Percentiles rank a stretch among this genome's conserved stretches.
These are phyloP conservation scores for Candida tammaniensis DNA, from an alignment of 805 yeast genomes.

Conservation along the genomic window DNA sequence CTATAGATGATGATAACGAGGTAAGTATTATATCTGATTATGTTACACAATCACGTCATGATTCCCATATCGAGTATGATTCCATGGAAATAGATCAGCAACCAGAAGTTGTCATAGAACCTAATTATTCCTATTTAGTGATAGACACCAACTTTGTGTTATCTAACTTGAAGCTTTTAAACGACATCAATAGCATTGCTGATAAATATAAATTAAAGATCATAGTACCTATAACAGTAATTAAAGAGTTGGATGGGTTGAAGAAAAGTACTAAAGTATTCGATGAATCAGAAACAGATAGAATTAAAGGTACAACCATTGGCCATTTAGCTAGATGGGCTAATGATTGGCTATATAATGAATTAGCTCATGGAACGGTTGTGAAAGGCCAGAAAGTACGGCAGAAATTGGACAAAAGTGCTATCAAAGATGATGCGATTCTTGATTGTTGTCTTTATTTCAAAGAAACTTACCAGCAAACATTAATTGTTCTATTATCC, in stretches of 20 bases:
- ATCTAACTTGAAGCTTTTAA: slow-evolving; percentile 60
- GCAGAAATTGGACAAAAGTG: slow-evolving; percentile 47
- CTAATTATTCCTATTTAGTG: slow-evolving; percentile 46
- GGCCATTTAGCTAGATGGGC: slow-evolving; percentile 67
- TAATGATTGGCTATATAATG: slow-evolving; percentile 69
- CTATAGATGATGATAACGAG: slow-evolving; percentile 45
- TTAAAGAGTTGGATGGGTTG: slow-evolving; percentile 80
- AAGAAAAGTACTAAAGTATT: slow-evolving; percentile 42
- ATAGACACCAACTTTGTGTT: slow-evolving; percentile 83
- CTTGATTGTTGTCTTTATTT: slow-evolving; percentile 79
- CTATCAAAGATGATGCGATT: slow-evolving; percentile 74
- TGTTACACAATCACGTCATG: slow-evolving; percentile 14
- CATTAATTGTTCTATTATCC: slow-evolving; percentile 60
- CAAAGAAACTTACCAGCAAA: slow-evolving; percentile 30
- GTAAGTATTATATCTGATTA: slow-evolving; percentile 43
- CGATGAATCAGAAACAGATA: slow-evolving; percentile 6
- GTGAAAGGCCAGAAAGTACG: slow-evolving; percentile 59
- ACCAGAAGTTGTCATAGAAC: slow-evolving; percentile 15
- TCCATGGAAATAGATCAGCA: slow-evolving; percentile 20
- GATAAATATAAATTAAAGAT: slow-evolving; percentile 45
- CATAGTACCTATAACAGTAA: slow-evolving; percentile 67
- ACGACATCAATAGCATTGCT: slow-evolving; percentile 45
- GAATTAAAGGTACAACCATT: slow-evolving; percentile 33
- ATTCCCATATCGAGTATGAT: slow-evolving; percentile 5
- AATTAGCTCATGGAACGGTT: slow-evolving; percentile 50